Conservation (phyloP, 768 basidiomycete genomes). For the Tylopilus balloui region DNA sequence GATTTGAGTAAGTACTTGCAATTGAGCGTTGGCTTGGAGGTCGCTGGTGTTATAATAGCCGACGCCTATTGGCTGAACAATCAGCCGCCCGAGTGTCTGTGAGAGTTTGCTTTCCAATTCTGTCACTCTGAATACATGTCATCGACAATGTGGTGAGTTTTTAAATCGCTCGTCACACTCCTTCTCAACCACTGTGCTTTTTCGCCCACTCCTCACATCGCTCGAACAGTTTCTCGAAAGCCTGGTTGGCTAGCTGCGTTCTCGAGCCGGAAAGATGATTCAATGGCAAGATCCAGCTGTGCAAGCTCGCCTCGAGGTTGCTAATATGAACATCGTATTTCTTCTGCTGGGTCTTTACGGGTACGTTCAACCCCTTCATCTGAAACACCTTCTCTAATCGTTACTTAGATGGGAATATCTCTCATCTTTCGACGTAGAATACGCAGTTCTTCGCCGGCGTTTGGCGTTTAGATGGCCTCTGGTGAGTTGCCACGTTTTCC, state of each 20-base stretch:
- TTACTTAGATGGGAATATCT: conserved; percentile 26
- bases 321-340: conserved; percentile 9
- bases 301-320: not conserved
- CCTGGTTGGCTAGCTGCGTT: not conserved
- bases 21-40: not conserved
- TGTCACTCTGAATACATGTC: not conserved
- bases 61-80: not conserved
- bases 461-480: conserved; percentile 25
- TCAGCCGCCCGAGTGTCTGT: conserved; percentile 2
- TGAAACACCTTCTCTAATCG: not conserved
- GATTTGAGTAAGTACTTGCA: not conserved
- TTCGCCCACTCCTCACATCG: not conserved
- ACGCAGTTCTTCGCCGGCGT: conserved; percentile 21
- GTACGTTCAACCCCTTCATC: conserved; percentile 7
- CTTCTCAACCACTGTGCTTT: not conserved
- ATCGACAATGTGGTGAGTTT: not conserved
- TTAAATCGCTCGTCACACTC: not conserved
- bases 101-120: conserved; percentile 4
- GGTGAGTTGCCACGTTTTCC: conserved; percentile 9
- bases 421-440: conserved; percentile 17
- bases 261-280: conserved; percentile 14
- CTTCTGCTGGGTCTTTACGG: conserved; percentile 23
- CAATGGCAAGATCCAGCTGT: conserved; percentile 15
- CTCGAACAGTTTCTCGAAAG: not conserved
- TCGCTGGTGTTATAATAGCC: not conserved